Base-by-base conservation (phyloP, 441 rosid species). In the Euphorbia schlechtendalii region DNA sequence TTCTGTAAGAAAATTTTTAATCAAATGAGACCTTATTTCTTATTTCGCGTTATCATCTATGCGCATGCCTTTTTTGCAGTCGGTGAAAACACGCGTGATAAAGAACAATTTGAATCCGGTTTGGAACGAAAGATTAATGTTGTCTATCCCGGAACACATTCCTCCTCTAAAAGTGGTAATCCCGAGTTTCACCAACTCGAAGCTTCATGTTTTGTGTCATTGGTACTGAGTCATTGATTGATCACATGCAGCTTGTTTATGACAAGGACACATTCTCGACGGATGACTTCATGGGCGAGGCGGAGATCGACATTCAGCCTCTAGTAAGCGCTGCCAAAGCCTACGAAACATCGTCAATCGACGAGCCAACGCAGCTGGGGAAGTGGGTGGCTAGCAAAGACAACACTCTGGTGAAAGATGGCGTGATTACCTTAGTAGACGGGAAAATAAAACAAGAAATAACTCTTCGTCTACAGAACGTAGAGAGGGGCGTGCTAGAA, bases 261-360 rank as follows among this genome's bases (percentile, higher is more conserved):
- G 97, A 95, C 66, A 95, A 89, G 74, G 99, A 95, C 68, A 87
- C 84, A 13, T 94, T 94, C 79, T 72, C 86, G 25, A 77, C 86
- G 0, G 97, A 95, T 69, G 99, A 95, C 81, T 95, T 95, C 68
- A 95, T 91, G 98, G 99, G 97, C 45, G 96, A 89, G 55, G 94
- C 95, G 1, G 97, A 91, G 81, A 89, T 95, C 20, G 96, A 94
- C 79, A 94, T 89, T 68, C 96, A 91, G 70, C 96, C 96, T 2
- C 82, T 94, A 67, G 81, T 94, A 40, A 56, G 82, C 28, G 93
- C 94, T 17, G 96, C 99, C 28, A 85, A 78, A 80, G 96, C 96
- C 22, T 79, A 74, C 27, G 96, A 94, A 82, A 71, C 46, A 12
- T 87, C 90, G 17, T 72, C 77, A 36, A 77, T 82, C 51, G 27